Evolutionary conservation across 2,329 filamentous ascomycete species (phyloP), one percentile per base, ranked within the genome.

Genomic region (Juglanconis juglandina): DNA sequence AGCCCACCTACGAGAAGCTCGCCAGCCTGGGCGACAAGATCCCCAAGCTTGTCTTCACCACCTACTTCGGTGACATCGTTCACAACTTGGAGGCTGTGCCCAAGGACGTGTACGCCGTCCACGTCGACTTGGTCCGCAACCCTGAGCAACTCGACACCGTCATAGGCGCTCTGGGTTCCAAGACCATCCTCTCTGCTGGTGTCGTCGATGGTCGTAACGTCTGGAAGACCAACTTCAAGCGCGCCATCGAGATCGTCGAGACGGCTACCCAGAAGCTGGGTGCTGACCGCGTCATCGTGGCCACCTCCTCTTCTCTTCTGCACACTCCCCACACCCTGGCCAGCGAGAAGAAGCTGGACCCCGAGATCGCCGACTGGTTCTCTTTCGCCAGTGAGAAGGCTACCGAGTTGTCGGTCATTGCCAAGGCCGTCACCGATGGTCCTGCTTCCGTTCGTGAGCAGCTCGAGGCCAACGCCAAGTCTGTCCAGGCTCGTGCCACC

Each of bases 201-300:
- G 90, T 99, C 70, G 95, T 99, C 68, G 93, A 99, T 72, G 95
- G 95, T 72, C 92, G 95, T 73, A 99, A 99, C 87, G 98, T 99
- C 85, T 99, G 95, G 95, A 99, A 99, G 91, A 97, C 92, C 81
- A 96, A 98, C 88, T 90, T 97, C 82, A 90, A 96, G 87, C 87
- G 87, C 71, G 92, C 95, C 73, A 96, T 99, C 67, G 93, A 95
- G 83, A 86, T 82, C 66, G 89, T 95, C 64, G 92, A 98, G 87
- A 82, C 86, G 63, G 95, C 94, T 66, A 82, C 98, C 71, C 91
- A 97, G 83, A 86, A 96, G 83, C 87, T 99, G 66, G 94, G 95
- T 81, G 94, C 96, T 85, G 93, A 98, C 69, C 91, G 95, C 74
- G 94, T 99, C 77, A 91, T 99, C 69, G 92, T 96, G 69, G 91